Base-by-base conservation (phyloP, 805 yeast species). In the Ogataea kodamae region DNA sequence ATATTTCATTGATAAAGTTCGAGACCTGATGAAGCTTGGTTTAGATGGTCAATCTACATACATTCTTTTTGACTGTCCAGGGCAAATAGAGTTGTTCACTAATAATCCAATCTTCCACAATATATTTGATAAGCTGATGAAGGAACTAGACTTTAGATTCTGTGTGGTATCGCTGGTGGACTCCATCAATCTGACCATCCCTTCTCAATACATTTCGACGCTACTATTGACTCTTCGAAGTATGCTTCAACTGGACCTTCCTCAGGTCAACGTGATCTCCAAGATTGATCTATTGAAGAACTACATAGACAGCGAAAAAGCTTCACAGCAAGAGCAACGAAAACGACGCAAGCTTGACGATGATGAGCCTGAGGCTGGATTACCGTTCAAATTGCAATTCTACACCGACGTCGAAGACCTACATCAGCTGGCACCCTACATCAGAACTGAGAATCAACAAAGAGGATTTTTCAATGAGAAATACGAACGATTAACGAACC, bases 51-150 rank as follows among this genome's bases (percentile, higher is more conserved):
- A 54, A 24, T 65, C 65, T 14, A 75, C 79, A 23, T 87, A 87
- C 46, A 57, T 87, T 9, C 65, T 87, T 4, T 84, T 87, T 61
- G 96, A 87, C 57, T 85, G 95, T 52, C 96, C 97, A 1, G 98
- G 98, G 1, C 98, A 92, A 57, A 92, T 88, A 1, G 99, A 92
- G 56, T 70, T 92, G 10, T 92, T 85, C 61, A 92, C 99, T 3
- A 94, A 85, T 52, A 95, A 86, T 50, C 72, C 79, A 1, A 78
- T 96, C 0, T 62, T 94, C 25, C 70, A 68, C 25, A 66, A 67
- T 33, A 81, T 92, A 5, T 85, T 89, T 59, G 71, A 72, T 41
- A 68, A 57, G 28, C 62, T 92, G 27, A 79, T 76, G 39, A 76
- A 76, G 31, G 70, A 72, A 45, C 56, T 79, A 11, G 88, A 78